Evolutionary conservation across 1,284 basidiomycete genomes (phyloP).

Genomic region (Ustilago xerochloae): DNA sequence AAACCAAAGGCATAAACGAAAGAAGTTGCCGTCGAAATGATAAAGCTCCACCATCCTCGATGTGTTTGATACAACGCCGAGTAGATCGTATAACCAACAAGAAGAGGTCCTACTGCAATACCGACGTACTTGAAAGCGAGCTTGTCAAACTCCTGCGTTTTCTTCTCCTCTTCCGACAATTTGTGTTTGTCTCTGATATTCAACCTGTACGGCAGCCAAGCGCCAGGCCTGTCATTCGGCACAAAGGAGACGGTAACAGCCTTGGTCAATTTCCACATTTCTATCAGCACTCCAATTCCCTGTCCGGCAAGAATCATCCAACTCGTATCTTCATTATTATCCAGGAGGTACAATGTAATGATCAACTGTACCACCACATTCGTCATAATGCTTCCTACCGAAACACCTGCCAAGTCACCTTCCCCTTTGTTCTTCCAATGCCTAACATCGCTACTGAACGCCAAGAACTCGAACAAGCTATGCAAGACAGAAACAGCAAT

Average conservation of each 20-base stretch:
- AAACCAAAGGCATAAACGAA: constrained; percentile 98
- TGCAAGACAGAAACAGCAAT: constrained; percentile 84
- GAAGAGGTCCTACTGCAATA: constrained; percentile 83
- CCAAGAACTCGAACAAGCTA: constrained; percentile 74
- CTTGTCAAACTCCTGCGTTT: constrained; percentile 92
- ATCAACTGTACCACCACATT: constrained; percentile 87
- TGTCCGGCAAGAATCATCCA: constrained; percentile 95
- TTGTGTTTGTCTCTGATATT: constrained; percentile 90
- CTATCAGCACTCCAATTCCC: constrained; percentile 80
- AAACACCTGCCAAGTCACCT: constrained; percentile 74
- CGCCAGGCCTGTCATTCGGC: constrained; percentile 73
- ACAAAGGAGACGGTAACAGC: constrained; percentile 82
- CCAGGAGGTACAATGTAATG: constrained; percentile 90
- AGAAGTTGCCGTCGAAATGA: constrained; percentile 81
- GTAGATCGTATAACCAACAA: constrained; percentile 88
- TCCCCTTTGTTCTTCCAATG: constrained; percentile 95
- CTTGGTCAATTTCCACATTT: constrained; percentile 89
- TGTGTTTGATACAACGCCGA: constrained; percentile 77
- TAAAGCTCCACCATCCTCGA: constrained; percentile 93
- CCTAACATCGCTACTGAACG: constrained; percentile 78
- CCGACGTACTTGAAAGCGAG: constrained; percentile 91
- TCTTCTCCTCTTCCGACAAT: constrained; percentile 91
- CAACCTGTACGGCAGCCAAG: constrained; percentile 80
- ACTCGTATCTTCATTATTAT: constrained; percentile 91
- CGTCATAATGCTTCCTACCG: constrained; percentile 77